Evolutionary conservation across 495 filamentous ascomycete genomes (phyloP).

Genomic region (Penicillium fimorum): DNA sequence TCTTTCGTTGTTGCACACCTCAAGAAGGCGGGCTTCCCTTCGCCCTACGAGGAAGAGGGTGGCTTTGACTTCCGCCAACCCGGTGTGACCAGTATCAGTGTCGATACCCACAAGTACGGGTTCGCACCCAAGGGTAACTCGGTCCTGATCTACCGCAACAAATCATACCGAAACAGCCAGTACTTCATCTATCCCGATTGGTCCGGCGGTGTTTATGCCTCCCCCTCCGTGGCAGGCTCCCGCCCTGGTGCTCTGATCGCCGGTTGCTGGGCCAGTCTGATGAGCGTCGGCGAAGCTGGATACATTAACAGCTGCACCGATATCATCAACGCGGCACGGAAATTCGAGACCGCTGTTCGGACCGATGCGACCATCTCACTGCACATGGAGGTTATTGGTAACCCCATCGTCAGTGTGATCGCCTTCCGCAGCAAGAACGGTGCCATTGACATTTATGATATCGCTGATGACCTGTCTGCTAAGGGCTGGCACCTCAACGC

Average conservation of each 20-base stretch:
- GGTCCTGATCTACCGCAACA: conserved; percentile 83
- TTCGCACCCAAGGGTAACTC: conserved; percentile 98
- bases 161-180: conserved; percentile 75
- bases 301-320: conserved; percentile 81
- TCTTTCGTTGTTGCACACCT: conserved; percentile 94
- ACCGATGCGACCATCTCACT: conserved; percentile 60
- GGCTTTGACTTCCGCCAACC: conserved; percentile 92
- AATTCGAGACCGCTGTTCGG: conserved; percentile 73
- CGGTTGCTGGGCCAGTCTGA: conserved; percentile 86
- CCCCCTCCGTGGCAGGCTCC: conserved; percentile 84
- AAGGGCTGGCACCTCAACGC: conserved; percentile 96
- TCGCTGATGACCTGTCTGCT: conserved; percentile 77
- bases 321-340: conserved; percentile 85
- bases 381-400: conserved; percentile 78
- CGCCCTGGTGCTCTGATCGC: conserved; percentile 92
- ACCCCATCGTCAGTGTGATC: conserved; percentile 84
- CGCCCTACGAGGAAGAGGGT: conserved; percentile 59
- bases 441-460: conserved; percentile 79
- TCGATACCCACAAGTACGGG: conserved; percentile 98
- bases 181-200: conserved; percentile 96
- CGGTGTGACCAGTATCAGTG: conserved; percentile 91
- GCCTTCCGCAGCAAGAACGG: conserved; percentile 72
- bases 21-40: conserved; percentile 78
- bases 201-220: conserved; percentile 95
- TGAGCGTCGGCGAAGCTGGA: conserved; percentile 83